Evolutionary conservation across 2,329 filamentous ascomycete genomes (phyloP).

Genomic region (Chalara sp.): DNA sequence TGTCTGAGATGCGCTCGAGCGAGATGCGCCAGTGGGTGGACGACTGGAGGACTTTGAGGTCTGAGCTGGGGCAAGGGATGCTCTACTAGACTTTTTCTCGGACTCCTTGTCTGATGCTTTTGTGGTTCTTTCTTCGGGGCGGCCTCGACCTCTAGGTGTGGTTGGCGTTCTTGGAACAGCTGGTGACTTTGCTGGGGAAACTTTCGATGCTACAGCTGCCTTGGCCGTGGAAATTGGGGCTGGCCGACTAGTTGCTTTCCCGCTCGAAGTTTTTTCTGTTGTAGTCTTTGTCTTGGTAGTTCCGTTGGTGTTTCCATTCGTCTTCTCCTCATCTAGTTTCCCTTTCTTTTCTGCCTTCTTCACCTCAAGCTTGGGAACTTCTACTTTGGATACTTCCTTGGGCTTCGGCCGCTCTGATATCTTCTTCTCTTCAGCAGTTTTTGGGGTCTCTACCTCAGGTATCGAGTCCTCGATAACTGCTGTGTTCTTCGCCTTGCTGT

Average conservation of each 20-base stretch:
- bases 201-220: constrained; percentile 17
- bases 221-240: constrained; percentile 20
- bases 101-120: constrained; percentile 14
- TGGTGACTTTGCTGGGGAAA: constrained; percentile 24
- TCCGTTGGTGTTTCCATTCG: constrained; percentile 9
- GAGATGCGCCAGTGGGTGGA: constrained; percentile 11
- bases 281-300: constrained; percentile 6
- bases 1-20: constrained; percentile 16
- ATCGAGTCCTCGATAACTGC: constrained; percentile 19
- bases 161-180: constrained; percentile 31
- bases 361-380: constrained; percentile 10
- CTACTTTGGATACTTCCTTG: constrained; percentile 12
- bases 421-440: constrained; percentile 14
- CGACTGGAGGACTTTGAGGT: constrained; percentile 18
- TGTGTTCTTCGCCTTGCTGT: constrained; percentile 19
- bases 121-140: constrained; percentile 21
- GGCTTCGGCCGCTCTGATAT: constrained; percentile 10
- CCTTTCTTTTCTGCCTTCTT: constrained; percentile 7
- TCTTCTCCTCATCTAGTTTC: background rate
- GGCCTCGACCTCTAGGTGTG: constrained; percentile 19
- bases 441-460: constrained; percentile 22
- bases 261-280: constrained; percentile 9
- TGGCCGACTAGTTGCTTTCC: constrained; percentile 13
- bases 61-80: constrained; percentile 10
- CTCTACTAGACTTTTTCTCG: constrained; percentile 14